These are phyloP conservation scores for Fraxinus velutina DNA, from an alignment of 305 asterid genomes.

Conservation along the genomic window DNA sequence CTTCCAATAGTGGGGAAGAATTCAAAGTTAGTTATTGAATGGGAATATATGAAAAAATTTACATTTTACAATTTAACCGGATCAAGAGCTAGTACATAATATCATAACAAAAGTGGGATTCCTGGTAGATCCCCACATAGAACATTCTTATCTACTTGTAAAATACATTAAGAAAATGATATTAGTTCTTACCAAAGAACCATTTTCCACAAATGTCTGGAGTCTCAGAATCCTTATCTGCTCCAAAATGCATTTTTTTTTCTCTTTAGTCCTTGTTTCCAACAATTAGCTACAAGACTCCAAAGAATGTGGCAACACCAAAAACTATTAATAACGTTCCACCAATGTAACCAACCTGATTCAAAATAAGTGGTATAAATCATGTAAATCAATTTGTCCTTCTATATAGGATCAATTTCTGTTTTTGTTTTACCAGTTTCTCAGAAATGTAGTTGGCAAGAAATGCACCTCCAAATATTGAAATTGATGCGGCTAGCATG, in stretches of 20 bases:
- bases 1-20: neutral
- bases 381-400: neutral
- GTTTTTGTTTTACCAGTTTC: slow-evolving; percentile 59
- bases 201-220: neutral
- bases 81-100: neutral
- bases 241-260: neutral
- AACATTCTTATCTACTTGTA: neutral
- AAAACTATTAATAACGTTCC: neutral
- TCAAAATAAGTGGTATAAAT: neutral
- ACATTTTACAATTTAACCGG: neutral
- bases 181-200: neutral
- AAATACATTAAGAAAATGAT: neutral
- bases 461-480: slow-evolving; percentile 81
- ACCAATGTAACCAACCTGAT: neutral
- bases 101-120: neutral
- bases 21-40: neutral
- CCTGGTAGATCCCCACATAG: neutral
- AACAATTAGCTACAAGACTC: neutral
- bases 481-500: slow-evolving; percentile 67
- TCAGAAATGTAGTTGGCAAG: slow-evolving; percentile 85
- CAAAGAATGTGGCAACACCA: neutral
- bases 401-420: neutral
- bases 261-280: neutral
- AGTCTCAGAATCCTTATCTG: neutral
- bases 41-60: neutral